These are phyloP conservation scores for Rhodomyrtus psidioides DNA, from an alignment of 441 rosid genomes.

Conservation along the genomic window DNA sequence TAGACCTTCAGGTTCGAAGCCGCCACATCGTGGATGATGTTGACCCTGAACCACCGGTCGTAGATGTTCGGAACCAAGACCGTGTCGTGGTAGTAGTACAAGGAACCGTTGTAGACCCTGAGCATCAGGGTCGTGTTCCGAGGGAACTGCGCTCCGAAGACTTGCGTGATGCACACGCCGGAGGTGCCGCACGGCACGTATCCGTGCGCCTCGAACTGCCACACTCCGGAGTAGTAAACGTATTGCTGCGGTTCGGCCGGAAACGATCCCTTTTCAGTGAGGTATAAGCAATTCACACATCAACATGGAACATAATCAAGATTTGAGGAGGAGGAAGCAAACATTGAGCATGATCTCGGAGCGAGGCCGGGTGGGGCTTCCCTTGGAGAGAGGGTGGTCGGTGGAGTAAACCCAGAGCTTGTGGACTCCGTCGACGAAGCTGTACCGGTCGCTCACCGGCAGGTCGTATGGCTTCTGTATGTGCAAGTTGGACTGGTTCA, in stretches of 20 bases:
- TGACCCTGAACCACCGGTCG: constrained; percentile 20
- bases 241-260: constrained; percentile 9
- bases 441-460: constrained; percentile 5
- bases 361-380: constrained; percentile 19
- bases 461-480: constrained; percentile 18
- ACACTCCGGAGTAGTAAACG: constrained; percentile 17
- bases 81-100: constrained; percentile 8
- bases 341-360: constrained; percentile 20
- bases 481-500: constrained; percentile 8
- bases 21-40: constrained; percentile 25
- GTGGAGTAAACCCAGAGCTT: constrained; percentile 20
- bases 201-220: constrained; percentile 30
- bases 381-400: constrained; percentile 18
- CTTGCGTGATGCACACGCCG: constrained; percentile 26
- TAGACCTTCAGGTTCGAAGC: constrained; percentile 5
- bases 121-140: constrained; percentile 27
- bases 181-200: constrained; percentile 24
- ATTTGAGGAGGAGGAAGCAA: neutral
- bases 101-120: constrained; percentile 20
- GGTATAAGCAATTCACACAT: neutral
- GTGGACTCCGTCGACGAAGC: constrained; percentile 12
- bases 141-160: constrained; percentile 21
- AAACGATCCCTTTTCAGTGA: neutral
- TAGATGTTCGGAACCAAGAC: constrained; percentile 8
- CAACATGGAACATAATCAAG: neutral